phyloP scores from a whole-genome alignment of 148 eudicot genomes.

The Dianthus caryophyllus region DNA sequence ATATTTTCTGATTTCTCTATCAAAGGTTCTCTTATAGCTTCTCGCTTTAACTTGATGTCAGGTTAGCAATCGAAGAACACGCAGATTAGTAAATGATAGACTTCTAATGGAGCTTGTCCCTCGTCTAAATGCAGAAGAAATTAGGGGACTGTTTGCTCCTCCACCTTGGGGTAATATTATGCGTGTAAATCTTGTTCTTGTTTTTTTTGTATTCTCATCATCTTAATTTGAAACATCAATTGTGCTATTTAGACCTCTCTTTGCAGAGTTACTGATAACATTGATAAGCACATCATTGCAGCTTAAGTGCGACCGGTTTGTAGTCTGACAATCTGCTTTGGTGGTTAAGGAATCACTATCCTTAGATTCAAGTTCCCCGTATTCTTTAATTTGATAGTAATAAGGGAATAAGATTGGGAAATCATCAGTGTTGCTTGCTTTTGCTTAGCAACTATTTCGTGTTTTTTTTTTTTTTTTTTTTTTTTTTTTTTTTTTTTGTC shows the following conservation, averaged over 20 bases:
- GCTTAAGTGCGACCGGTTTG: not conserved
- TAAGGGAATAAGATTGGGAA: not conserved
- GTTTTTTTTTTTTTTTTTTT: not conserved
- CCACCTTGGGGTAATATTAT: constrained; percentile 79
- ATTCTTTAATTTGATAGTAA: not conserved
- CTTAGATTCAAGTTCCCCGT: not conserved
- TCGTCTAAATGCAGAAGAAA: constrained; percentile 75
- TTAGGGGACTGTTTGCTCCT: constrained; percentile 92
- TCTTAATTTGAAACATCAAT: constrained; percentile 1
- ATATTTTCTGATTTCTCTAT: not conserved
- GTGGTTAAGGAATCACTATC: not conserved
- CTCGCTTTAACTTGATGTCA: constrained; percentile 23
- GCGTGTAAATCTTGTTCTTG: not conserved
- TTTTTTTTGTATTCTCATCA: not conserved
- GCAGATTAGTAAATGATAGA: constrained; percentile 83
- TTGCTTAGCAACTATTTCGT: not conserved
- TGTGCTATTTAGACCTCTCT: not conserved
- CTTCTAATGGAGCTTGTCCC: constrained; percentile 94
- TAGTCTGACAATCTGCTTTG: not conserved
- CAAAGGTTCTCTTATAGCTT: constrained; percentile 10
- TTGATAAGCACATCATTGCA: not conserved
- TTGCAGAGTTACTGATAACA: constrained; percentile 3
- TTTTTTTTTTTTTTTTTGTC: not conserved
- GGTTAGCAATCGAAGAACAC: constrained; percentile 90
- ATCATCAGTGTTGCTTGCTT: not conserved